Evolutionary conservation across 306 rosid genomes (phyloP), one percentile per base, ranked within the genome.

Genomic region (Lablab purpureus): DNA sequence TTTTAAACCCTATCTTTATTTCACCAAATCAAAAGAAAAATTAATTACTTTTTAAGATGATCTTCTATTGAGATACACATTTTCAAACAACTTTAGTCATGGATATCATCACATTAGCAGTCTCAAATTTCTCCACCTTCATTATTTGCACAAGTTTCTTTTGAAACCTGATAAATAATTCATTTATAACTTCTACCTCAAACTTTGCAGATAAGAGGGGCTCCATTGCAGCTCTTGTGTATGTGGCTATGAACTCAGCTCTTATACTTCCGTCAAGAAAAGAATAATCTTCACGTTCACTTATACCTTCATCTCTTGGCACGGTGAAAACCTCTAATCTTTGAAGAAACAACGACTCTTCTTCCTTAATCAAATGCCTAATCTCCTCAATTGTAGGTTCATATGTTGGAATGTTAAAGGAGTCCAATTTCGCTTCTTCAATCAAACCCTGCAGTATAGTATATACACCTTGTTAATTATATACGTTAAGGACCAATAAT

Each of bases 291-390:
- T 0, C 66, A 59, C 28, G 11, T 55, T 80, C 67, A 37, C 40
- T 56, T 13, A 79, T 67, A 46, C 58, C 59, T 7, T 22, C 80
- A 66, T 82, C 78, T 81, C 78, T 68, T 22, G 76, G 73, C 40
- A 69, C 0, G 6, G 40, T 50, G 32, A 52, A 7, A 2, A 36
- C n/a, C 27, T 82, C 79, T 2, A 76, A 0, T 22, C 68, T 70
- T 25, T 69, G 34, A 27, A 76, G 2, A 27, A 10, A 50, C 3
- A 76, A 71, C 15, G 74, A 76, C 5, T 77, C 78, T 82, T 82
- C 78, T 14, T 18, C 60, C 28, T 51, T 17, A 21, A 82, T 76
- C 4, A 76, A 22, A 22, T 27, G 7, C 34, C 10, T 58, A 23
- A 46, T 50, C 60, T 74, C 79, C 67, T 58, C 70, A 10, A 58